Percentiles rank a stretch among this genome's conserved stretches.
phyloP scores from a whole-genome alignment of 768 basidiomycete species.

The Termitomyces sp. region DNA sequence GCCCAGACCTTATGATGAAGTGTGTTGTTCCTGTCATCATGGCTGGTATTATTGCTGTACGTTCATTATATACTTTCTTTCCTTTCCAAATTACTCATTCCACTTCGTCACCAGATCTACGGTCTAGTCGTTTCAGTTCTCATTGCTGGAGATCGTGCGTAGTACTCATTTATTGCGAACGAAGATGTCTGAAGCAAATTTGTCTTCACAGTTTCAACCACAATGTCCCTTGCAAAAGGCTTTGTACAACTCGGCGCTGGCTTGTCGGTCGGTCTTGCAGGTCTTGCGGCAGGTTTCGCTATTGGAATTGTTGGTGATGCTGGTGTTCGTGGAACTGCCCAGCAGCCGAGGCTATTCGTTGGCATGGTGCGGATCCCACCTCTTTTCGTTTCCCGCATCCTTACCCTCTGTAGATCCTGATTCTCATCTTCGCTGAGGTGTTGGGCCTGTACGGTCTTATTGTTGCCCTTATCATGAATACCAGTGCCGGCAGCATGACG shows the following conservation, averaged over 20 bases:
- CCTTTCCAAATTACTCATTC: background rate
- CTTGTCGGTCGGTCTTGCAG: slow-evolving; percentile 88
- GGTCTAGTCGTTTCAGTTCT: slow-evolving; percentile 99
- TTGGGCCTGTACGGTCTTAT: slow-evolving; percentile 58
- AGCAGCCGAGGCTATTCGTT: slow-evolving; percentile 91
- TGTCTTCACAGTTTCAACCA: slow-evolving; percentile 49
- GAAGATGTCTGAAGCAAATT: background rate
- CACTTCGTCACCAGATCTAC: slow-evolving; percentile 62
- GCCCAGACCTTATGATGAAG: slow-evolving; percentile 98
- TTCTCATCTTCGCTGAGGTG: slow-evolving; percentile 97
- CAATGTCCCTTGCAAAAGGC: slow-evolving; percentile 90
- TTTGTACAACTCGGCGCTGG: slow-evolving; percentile 95
- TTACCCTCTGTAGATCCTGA: slow-evolving; percentile 64
- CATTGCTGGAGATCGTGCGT: slow-evolving; percentile 84
- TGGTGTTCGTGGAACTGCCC: slow-evolving; percentile 96
- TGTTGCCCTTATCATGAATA: slow-evolving; percentile 96
- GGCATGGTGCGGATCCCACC: slow-evolving; percentile 68
- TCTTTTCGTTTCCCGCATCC: background rate
- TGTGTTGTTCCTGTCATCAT: slow-evolving; percentile 97
- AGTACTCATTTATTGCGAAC: background rate
- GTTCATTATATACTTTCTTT: slow-evolving; percentile 29
- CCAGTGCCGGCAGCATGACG: slow-evolving; percentile 39
- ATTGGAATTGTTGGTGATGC: slow-evolving; percentile 99
- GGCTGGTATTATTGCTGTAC: slow-evolving; percentile 99
- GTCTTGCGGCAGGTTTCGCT: slow-evolving; percentile 96